These are phyloP conservation scores for Trichoderma semiorbis DNA, from an alignment of 2,329 filamentous ascomycete genomes.

Conservation along the genomic window DNA sequence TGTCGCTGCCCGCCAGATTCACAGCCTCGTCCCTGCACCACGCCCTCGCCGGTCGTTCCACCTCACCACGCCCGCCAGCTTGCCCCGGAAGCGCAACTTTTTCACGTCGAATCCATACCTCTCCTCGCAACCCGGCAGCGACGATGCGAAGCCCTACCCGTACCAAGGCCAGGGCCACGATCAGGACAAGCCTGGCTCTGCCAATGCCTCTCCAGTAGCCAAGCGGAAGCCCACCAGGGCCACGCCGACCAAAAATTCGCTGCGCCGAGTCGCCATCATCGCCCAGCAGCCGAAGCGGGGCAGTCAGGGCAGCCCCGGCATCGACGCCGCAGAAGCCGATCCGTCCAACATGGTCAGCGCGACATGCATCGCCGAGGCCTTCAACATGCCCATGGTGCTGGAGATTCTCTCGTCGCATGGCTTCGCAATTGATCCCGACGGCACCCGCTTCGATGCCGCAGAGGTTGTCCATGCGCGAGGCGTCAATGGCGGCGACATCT, in stretches of 20 bases:
- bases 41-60: slow-evolving; percentile 42
- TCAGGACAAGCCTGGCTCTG: not conserved
- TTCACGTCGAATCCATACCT: slow-evolving; percentile 63
- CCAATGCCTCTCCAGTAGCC: slow-evolving; percentile 21
- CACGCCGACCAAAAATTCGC: slow-evolving; percentile 62
- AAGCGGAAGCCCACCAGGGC: slow-evolving; percentile 48
- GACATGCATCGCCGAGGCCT: slow-evolving; percentile 60
- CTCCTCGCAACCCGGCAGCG: slow-evolving; percentile 31
- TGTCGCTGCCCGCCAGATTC: slow-evolving; percentile 29
- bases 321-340: slow-evolving; percentile 30
- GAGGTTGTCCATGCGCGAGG: slow-evolving; percentile 62
- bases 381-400: slow-evolving; percentile 60
- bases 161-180: slow-evolving; percentile 17
- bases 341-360: slow-evolving; percentile 51
- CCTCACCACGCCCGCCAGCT: slow-evolving; percentile 39
- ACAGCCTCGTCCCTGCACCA: slow-evolving; percentile 27
- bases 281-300: slow-evolving; percentile 60
- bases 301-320: slow-evolving; percentile 31
- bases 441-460: slow-evolving; percentile 56
- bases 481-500: slow-evolving; percentile 74
- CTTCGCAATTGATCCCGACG: slow-evolving; percentile 60
- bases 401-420: slow-evolving; percentile 56
- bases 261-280: slow-evolving; percentile 81
- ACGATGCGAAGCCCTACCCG: slow-evolving; percentile 21
- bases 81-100: slow-evolving; percentile 58